Evolutionary conservation across 2,329 filamentous ascomycete species (phyloP).

Genomic region (Lachnellula cervina): DNA sequence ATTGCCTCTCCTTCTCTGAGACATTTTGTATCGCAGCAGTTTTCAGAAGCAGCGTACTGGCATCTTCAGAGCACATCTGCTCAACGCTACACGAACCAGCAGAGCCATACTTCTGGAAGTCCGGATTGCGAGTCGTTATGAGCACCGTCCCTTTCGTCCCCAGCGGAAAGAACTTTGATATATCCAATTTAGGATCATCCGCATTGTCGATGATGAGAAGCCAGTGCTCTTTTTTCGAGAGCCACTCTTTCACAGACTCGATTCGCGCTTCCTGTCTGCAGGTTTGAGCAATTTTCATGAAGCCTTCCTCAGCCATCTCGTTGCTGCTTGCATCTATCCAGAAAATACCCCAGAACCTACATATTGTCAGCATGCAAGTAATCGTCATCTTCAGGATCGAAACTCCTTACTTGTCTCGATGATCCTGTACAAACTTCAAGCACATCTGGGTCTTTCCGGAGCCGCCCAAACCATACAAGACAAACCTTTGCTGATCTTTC

Average conservation of each 20-base stretch:
- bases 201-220: constrained; percentile 40
- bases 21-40: background rate
- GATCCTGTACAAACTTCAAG: constrained; percentile 15
- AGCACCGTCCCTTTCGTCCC: constrained; percentile 32
- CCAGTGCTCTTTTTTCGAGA: constrained; percentile 27
- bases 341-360: constrained; percentile 20
- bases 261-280: constrained; percentile 2
- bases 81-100: constrained; percentile 15
- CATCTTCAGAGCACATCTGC: constrained; percentile 25
- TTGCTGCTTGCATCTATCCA: constrained; percentile 16
- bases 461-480: constrained; percentile 29
- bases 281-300: constrained; percentile 3
- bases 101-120: background rate
- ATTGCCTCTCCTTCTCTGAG: background rate
- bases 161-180: constrained; percentile 26
- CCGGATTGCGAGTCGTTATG: constrained; percentile 35
- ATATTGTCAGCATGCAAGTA: background rate
- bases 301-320: constrained; percentile 7
- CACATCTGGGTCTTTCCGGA: constrained; percentile 29
- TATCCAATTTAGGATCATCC: constrained; percentile 32
- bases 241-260: constrained; percentile 16
- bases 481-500: constrained; percentile 11
- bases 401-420: constrained; percentile 3
- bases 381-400: background rate
- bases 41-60: constrained; percentile 15